Evolutionary conservation across 495 filamentous ascomycete species (phyloP).

Genomic region (Aspergillus incahuasiensis): DNA sequence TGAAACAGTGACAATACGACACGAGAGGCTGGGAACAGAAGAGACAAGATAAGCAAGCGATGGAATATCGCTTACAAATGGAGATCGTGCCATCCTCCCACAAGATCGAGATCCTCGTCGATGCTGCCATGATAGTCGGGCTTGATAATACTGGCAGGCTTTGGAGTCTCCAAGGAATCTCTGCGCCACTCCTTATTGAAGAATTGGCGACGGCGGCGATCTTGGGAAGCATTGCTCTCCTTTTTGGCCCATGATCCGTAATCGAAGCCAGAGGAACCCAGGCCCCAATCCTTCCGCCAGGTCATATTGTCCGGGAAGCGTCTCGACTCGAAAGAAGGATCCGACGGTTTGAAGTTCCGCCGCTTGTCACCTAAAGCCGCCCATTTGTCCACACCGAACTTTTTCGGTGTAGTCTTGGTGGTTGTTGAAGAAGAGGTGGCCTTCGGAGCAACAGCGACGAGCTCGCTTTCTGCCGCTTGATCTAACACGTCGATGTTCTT

Average conservation of each 20-base stretch:
- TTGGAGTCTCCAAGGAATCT: conserved; percentile 33
- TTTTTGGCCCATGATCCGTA: conserved; percentile 46
- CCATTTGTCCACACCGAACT: conserved; percentile 75
- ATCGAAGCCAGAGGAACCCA: conserved; percentile 51
- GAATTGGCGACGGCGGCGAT: conserved; percentile 37
- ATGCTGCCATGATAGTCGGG: conserved; percentile 49
- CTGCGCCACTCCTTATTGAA: conserved; percentile 64
- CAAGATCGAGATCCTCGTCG: conserved; percentile 78
- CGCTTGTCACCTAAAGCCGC: conserved; percentile 74
- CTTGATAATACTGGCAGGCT: conserved; percentile 25
- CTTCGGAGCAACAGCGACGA: conserved; percentile 63
- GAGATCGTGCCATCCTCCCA: conserved; percentile 78
- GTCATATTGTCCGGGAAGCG: conserved; percentile 37
- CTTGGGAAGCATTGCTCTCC: conserved; percentile 33
- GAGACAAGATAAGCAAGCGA: conserved; percentile 6
- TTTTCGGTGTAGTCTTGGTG: conserved; percentile 51
- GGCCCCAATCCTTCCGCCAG: conserved; percentile 50
- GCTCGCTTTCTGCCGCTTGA: conserved; percentile 50
- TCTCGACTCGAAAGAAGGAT: conserved; percentile 35
- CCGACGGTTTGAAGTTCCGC: conserved; percentile 55
- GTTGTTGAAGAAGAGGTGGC: conserved; percentile 46
- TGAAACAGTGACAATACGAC: conserved; percentile 11
- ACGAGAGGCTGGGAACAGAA: not conserved
- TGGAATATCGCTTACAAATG: conserved; percentile 34
- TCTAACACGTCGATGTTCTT: conserved; percentile 33